Evolutionary conservation across 306 rosid species (phyloP), one percentile per base, ranked within the genome.

Genomic region (Quercus suber): DNA sequence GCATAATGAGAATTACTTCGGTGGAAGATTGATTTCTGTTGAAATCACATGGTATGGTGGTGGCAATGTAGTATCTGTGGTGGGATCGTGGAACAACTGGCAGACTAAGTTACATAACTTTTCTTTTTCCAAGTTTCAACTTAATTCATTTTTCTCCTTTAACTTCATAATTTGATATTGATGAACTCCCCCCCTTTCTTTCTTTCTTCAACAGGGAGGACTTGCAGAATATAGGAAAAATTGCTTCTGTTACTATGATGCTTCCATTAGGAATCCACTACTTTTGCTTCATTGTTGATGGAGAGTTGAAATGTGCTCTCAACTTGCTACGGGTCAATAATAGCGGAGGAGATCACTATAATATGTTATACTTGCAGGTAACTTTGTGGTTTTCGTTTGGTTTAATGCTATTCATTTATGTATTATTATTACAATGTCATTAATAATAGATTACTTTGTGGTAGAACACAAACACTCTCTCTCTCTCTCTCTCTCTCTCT

Each of bases 341-440:
- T 69, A 58, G 71, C 74, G 79, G 83, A 0, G 95, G 97, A 53
- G 78, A 59, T 80, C 81, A 79, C 76, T 95, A 84, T 87, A 95
- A 95, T 73, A 83, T 95, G 37, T 86, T 95, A 88, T 91, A 92
- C 77, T 87, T 95, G 89, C 92, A 85, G 98, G 98, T 93, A 84
- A 78, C 65, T 53, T 55, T 70, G 58, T 78, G 21, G 19, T 63
- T 68, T 67, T 19, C 13, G 35, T 61, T 57, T 63, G 15, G 37
- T 75, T 41, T 41, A 8, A 41, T 55, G 18, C 68, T 27, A 19
- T 41, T 79, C 53, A 49, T 49, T 49, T 71, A 37, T 74, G 15
- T 71, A 59, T 61, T 35, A 19, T 67, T 8, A 35, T 21, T 6
- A 18, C 9, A 18, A 49, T 49, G 53, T 67, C 49, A 28, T 67